phyloP scores from a whole-genome alignment of 192 early-diverging fungal genomes.

The Entrophospora sp. region DNA sequence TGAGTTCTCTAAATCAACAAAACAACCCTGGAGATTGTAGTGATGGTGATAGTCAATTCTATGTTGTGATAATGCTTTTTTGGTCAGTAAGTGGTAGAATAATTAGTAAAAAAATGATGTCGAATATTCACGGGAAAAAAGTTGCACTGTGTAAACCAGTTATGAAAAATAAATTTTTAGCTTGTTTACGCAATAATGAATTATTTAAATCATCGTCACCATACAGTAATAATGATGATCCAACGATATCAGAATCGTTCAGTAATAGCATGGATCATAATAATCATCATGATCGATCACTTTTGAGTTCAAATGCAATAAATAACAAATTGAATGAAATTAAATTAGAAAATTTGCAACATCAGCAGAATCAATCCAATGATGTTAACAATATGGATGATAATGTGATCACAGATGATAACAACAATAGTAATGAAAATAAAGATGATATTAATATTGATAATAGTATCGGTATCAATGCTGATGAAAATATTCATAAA shows the following conservation, averaged over 20 bases:
- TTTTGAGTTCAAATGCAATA: too few species aligned
- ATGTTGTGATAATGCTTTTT: slow-evolving; percentile 26
- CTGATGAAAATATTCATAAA: too few species aligned
- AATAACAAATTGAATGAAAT: too few species aligned
- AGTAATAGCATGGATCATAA: neutral
- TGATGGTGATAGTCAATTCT: slow-evolving; percentile 20
- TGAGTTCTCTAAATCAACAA: too few species aligned
- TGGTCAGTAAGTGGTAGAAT: slow-evolving; percentile 28
- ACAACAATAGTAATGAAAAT: too few species aligned
- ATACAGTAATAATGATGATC: too few species aligned
- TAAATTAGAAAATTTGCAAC: too few species aligned
- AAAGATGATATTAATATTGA: too few species aligned
- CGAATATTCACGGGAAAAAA: slow-evolving; percentile 20
- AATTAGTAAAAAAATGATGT: slow-evolving; percentile 26
- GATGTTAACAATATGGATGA: too few species aligned
- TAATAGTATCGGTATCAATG: too few species aligned
- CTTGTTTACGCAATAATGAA: slow-evolving; percentile 23
- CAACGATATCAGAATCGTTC: neutral
- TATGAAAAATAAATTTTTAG: slow-evolving; percentile 24
- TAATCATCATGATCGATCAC: neutral
- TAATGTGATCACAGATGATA: too few species aligned
- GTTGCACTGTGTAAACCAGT: slow-evolving; percentile 28
- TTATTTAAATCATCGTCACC: neutral
- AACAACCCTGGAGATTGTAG: slow-evolving; percentile 9
- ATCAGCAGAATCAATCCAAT: too few species aligned